Evolutionary conservation across 805 yeast genomes (phyloP).

Genomic region (Kodamaea leandrae): DNA sequence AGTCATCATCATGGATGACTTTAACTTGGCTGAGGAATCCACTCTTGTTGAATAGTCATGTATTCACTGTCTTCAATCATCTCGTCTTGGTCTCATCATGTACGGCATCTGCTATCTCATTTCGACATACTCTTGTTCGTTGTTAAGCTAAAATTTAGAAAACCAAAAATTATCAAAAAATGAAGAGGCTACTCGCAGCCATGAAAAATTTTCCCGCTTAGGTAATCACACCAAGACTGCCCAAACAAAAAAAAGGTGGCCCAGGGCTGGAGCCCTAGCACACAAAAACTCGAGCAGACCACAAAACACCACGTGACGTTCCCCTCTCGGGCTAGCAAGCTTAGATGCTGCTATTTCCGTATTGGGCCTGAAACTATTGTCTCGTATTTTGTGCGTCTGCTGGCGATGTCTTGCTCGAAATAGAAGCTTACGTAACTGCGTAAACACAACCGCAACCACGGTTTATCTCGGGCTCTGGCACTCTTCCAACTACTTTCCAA

Average conservation of each 20-base stretch:
- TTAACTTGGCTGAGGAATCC: too few species aligned
- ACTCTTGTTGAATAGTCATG: too few species aligned
- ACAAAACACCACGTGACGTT: not conserved
- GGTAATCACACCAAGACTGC: not conserved
- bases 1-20: too few species aligned
- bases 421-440: not conserved
- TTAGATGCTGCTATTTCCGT: not conserved
- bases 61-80: too few species aligned
- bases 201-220: slow-evolving; percentile 10
- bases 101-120: not conserved
- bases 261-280: slow-evolving; percentile 1
- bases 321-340: not conserved
- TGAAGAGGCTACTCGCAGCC: slow-evolving; percentile 5
- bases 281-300: not conserved
- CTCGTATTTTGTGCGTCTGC: not conserved
- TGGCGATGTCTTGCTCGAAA: not conserved
- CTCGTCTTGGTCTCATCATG: too few species aligned
- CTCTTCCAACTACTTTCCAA: too few species aligned
- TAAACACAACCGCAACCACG: too few species aligned
- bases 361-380: not conserved
- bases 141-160: slow-evolving; percentile 3
- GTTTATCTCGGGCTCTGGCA: too few species aligned
- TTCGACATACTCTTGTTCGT: slow-evolving; percentile 12
- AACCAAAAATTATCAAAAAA: slow-evolving; percentile 5
- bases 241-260: not conserved